Base-by-base conservation (phyloP, 2,329 filamentous ascomycete species). In the Cadophora malorum region DNA sequence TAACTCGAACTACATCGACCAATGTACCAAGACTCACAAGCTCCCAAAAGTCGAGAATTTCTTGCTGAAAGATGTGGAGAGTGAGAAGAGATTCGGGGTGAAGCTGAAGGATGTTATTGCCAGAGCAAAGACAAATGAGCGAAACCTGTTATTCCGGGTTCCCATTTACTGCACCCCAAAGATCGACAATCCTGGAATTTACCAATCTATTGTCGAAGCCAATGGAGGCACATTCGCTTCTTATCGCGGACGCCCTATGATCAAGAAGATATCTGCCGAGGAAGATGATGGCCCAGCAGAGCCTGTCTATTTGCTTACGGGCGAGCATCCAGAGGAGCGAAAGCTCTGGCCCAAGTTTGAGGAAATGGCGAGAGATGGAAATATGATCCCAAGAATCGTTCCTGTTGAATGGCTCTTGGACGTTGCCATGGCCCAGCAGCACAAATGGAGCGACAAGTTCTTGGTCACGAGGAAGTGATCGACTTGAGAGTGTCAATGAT, bases 351-450 rank as follows among this genome's bases (percentile, higher is more conserved):
- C 85, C 16, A 89, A 88, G 68, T 99, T 99, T 78, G 84, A 88
- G 66, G 88, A 91, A 63, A 90, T 97, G 86, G 94, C 92, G 1
- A 82, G 85, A 70, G 90, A 90, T 73, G 90, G 92, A 55, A 90
- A 92, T 76, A 94, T 95, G 86, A 86, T 90, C 72, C 90, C 94
- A 2, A 85, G 91, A 64, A 89, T 99, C 50, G 93, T 97, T 28
- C 87, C 86, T 58, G 87, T 91, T 2, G 94, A 99, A 77, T 99
- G 96, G 96, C 79, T 99, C 74, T 82, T 99, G 67, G 91, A 94
- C 76, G 90, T 94, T 68, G 93, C 93, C 4, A 95, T 99, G 92
- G 89, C 88, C 74, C 96, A 99, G 80, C 85, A 93, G 79, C 82
- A 96, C 70, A 83, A 83, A n/a, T 90, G 88, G 79, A 83, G 89